Percentiles rank a stretch among this genome's conserved stretches.
Conservation (phyloP, 1,284 basidiomycete genomes). For the Cryptococcus sp. region DNA sequence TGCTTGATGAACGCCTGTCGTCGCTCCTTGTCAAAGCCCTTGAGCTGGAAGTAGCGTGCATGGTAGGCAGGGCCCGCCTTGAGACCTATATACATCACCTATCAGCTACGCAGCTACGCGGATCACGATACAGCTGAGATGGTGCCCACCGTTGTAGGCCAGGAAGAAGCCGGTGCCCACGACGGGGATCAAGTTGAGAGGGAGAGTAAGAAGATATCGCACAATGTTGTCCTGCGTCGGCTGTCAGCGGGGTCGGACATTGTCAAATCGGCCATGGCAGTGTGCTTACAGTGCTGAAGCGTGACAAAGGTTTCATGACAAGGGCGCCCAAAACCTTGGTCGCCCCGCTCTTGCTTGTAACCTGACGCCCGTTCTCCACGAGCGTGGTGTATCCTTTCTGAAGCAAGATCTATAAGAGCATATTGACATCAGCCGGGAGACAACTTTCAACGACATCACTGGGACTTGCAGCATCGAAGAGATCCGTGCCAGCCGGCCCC, state of each 20-base stretch:
- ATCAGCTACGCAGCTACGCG: background rate
- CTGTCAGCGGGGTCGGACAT: background rate
- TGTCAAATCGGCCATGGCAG: background rate
- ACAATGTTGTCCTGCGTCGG: constrained; percentile 40
- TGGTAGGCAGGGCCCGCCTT: constrained; percentile 63
- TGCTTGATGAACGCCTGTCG: constrained; percentile 49
- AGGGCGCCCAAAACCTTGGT: constrained; percentile 45
- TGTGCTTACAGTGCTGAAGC: constrained; percentile 36
- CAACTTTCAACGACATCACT: background rate
- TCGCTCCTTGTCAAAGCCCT: constrained; percentile 52
- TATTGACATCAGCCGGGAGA: background rate
- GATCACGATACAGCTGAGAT: background rate
- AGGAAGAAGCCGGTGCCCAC: constrained; percentile 64
- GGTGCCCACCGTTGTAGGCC: constrained; percentile 40
- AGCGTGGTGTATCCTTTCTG: constrained; percentile 48
- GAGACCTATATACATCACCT: constrained; percentile 27
- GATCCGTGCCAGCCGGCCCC: constrained; percentile 53
- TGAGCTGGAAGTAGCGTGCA: constrained; percentile 66
- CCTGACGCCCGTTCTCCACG: constrained; percentile 48
- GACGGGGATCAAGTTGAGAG: constrained; percentile 62
- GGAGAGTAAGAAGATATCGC: constrained; percentile 50
- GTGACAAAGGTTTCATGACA: constrained; percentile 44
- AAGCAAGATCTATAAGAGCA: constrained; percentile 40
- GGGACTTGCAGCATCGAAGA: constrained; percentile 48
- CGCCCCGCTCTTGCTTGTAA: constrained; percentile 29